Conservation (phyloP, 2,329 filamentous ascomycete genomes). For the Ophiostoma ips region DNA sequence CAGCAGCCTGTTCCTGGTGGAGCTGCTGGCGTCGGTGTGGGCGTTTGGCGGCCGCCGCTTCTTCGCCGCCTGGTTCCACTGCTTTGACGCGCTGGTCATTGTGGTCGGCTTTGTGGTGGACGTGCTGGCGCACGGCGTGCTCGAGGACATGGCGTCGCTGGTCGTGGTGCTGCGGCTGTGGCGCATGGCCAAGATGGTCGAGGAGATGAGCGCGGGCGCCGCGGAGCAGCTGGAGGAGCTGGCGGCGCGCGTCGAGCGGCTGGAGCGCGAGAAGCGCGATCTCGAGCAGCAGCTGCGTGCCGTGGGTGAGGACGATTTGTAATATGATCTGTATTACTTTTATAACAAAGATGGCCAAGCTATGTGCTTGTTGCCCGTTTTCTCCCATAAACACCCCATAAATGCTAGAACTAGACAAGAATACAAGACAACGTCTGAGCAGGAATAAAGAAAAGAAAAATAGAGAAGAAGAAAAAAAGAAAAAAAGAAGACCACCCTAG, state of each 20-base stretch:
- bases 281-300: slow-evolving; percentile 14
- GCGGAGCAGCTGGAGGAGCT: slow-evolving; percentile 48
- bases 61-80: slow-evolving; percentile 44
- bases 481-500: neutral
- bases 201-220: slow-evolving; percentile 51
- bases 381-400: too few species aligned
- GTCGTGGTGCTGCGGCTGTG: slow-evolving; percentile 53
- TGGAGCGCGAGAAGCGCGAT: slow-evolving; percentile 33
- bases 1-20: slow-evolving; percentile 50
- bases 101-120: slow-evolving; percentile 48
- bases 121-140: slow-evolving; percentile 41
- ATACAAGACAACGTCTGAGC: neutral
- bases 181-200: slow-evolving; percentile 57
- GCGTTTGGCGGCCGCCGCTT: slow-evolving; percentile 45
- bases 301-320: neutral
- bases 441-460: neutral
- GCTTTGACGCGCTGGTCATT: slow-evolving; percentile 51
- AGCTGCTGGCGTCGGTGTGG: slow-evolving; percentile 41
- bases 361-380: too few species aligned
- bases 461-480: neutral
- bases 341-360: too few species aligned
- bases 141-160: slow-evolving; percentile 52
- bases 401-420: neutral
- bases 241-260: slow-evolving; percentile 33
- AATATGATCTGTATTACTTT: neutral